These are phyloP conservation scores for Ganoderma lingzhi DNA, from an alignment of 1,284 basidiomycete genomes.

Conservation along the genomic window DNA sequence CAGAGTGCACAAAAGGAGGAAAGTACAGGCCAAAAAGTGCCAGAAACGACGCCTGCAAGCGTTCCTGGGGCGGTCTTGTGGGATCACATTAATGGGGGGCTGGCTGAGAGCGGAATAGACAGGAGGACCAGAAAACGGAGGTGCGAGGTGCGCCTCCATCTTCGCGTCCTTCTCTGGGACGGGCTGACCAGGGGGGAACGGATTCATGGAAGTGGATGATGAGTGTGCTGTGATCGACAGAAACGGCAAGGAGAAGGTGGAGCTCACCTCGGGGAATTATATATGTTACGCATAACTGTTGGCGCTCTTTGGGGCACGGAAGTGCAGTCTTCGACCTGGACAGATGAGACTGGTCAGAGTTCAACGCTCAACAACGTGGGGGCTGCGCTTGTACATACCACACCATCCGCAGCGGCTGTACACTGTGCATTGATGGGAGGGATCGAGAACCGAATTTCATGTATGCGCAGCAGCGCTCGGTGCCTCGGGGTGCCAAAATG, in stretches of 20 bases:
- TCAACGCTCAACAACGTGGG: neutral
- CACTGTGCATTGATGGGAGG: neutral
- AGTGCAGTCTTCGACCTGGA: neutral
- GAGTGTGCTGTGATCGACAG: neutral
- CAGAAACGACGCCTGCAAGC: slow-evolving; percentile 30
- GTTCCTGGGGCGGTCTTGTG: slow-evolving; percentile 22
- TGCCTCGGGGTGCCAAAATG: neutral
- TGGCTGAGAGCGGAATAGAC: neutral
- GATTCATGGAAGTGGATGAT: neutral
- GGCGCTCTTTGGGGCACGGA: neutral
- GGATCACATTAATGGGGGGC: neutral
- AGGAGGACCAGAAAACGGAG: neutral
- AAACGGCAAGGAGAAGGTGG: neutral
- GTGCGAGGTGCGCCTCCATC: neutral
- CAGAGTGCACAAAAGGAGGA: slow-evolving; percentile 17
- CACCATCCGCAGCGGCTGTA: slow-evolving; percentile 5
- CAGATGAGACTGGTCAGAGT: neutral
- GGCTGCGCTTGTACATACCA: neutral
- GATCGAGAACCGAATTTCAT: neutral
- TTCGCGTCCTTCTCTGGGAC: neutral
- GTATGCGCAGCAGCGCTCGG: slow-evolving; percentile 3
- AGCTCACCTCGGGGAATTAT: neutral
- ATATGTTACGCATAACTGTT: neutral
- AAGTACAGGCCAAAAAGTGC: slow-evolving; percentile 24
- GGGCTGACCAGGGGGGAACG: neutral